These are phyloP conservation scores for Zymoseptoria passerinii DNA, from an alignment of 2,329 filamentous ascomycete species.

Conservation along the genomic window DNA sequence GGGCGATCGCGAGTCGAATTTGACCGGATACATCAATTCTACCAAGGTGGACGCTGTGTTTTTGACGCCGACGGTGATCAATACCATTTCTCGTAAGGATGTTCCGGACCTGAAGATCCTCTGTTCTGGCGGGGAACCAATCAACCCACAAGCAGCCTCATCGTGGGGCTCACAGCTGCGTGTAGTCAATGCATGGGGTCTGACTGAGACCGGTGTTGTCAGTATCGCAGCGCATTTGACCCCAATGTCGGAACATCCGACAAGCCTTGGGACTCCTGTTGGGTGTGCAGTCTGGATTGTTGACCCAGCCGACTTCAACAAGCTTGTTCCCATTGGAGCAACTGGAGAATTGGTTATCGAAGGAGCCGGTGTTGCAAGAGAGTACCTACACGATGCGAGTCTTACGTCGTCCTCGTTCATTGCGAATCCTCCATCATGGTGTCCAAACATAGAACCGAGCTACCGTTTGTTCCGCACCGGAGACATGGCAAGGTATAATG, in stretches of 20 bases:
- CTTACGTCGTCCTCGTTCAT: conserved; percentile 29
- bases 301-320: conserved; percentile 6
- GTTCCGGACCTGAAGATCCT: not conserved
- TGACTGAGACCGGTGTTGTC: not conserved
- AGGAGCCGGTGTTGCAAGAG: conserved; percentile 4
- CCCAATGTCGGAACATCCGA: not conserved
- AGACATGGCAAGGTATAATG: conserved; percentile 49
- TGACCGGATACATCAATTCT: not conserved
- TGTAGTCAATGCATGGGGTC: not conserved
- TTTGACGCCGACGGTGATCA: not conserved
- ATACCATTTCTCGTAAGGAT: not conserved
- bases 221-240: not conserved
- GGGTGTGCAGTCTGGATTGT: conserved; percentile 8
- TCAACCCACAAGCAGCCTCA: not conserved
- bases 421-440: conserved; percentile 10
- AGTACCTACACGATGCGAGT: conserved; percentile 10
- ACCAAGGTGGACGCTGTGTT: not conserved
- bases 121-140: not conserved
- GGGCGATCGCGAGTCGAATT: not conserved
- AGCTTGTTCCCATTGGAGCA: conserved; percentile 3
- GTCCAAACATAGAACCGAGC: not conserved
- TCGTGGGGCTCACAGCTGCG: not conserved
- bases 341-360: conserved; percentile 7
- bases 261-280: not conserved
- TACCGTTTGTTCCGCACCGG: conserved; percentile 29